Base-by-base conservation (phyloP, 192 early-diverging fungal species). In the Pilobolus umbonatus region DNA sequence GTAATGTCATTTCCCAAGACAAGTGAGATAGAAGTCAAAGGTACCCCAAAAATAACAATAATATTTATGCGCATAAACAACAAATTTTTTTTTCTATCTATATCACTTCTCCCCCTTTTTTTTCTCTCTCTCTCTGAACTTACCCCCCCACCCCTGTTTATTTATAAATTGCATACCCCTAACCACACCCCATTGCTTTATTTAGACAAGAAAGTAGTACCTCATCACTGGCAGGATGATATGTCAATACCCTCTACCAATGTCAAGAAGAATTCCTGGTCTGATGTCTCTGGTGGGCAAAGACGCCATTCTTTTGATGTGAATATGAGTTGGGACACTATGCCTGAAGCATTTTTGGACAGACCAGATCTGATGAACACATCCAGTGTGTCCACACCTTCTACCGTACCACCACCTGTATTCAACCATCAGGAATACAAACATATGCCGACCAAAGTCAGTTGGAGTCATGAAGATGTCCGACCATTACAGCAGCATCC, bases 251-350 rank as follows among this genome's bases (percentile, higher is more conserved):
- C 55, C 24, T 43, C 47, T 11, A 45, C 58, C 40, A 57, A n/a
- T 21, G 48, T 45, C 15, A 39, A 61, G 34, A 53, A 51, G 5
- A 50, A 51, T n/a, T n/a, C n/a, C 4, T 53, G 47, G 48, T 54
- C 26, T 36, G 65, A 67, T 40, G 57, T 39, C n/a, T 42, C 54
- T 11, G 64, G 58, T 26, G 31, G 35, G 0, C 45, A 52, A n/a
- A 59, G 70, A 25, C 39, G 70, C 36, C 64, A 72, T 32, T 72
- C 70, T 12, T 72, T 63, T 30, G 70, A 72, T 52, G 58, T 60
- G 5, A 62, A 32, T 32, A 61, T 65, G 51, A 51, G 57, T 15
- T 72, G 62, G 64, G 32, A 57, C 3, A 45, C 64, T 12, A 58
- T 65, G 64, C 48, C 64, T 0, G 44, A 57, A n/a, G 35, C 35